Percentiles rank a stretch among this genome's conserved stretches.
Conservation (phyloP, 2,329 filamentous ascomycete genomes). For the Metarhizium guizhouense region DNA sequence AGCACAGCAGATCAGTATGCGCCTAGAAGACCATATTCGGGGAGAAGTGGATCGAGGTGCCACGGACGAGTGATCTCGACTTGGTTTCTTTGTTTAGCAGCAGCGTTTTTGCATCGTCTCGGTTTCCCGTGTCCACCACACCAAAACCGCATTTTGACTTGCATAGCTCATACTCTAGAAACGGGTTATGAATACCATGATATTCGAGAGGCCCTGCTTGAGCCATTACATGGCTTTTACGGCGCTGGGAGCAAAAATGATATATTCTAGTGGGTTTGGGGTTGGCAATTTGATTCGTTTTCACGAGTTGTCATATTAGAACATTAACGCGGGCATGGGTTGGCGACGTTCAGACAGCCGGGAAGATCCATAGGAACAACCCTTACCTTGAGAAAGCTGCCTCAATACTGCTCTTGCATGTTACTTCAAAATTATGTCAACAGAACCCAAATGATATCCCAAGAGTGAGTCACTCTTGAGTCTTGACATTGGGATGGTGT, state of each 20-base stretch:
- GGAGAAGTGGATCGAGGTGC: conserved; percentile 58
- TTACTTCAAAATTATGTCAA: no score
- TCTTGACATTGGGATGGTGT: no score
- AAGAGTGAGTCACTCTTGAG: no score
- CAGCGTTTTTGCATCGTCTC: background rate
- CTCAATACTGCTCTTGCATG: no score
- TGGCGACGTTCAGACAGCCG: background rate
- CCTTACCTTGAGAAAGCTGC: background rate
- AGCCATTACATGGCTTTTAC: conserved; percentile 3
- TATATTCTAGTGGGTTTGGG: background rate
- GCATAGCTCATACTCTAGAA: background rate
- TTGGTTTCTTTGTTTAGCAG: background rate
- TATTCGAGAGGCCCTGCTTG: conserved; percentile 5
- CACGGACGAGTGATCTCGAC: conserved; percentile 16
- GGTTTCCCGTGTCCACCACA: background rate
- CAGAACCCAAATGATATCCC: no score
- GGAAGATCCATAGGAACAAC: background rate
- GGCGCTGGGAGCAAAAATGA: background rate
- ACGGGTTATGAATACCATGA: background rate
- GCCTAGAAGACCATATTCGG: conserved; percentile 61
- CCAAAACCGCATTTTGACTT: background rate
- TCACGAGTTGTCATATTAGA: background rate
- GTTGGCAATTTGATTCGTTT: background rate
- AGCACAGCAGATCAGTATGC: conserved; percentile 51
- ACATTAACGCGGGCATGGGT: background rate